Evolutionary conservation across 129 eudicot species (phyloP).

Genomic region (Flaveria trinervia): DNA sequence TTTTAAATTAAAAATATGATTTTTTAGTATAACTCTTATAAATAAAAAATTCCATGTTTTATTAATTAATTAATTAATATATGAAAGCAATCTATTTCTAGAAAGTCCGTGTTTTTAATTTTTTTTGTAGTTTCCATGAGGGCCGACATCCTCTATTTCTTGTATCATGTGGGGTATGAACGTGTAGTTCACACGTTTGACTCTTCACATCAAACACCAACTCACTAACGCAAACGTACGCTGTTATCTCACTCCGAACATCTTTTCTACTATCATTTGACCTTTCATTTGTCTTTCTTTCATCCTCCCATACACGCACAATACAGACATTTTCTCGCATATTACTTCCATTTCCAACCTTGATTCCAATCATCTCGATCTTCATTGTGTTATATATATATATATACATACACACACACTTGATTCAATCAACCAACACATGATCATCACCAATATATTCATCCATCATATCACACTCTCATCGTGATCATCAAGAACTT

Average conservation of each 20-base stretch:
- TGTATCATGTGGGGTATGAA: too few species aligned
- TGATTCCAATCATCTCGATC: neutral
- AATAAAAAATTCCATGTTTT: too few species aligned
- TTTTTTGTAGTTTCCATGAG: neutral
- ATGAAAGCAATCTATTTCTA: neutral
- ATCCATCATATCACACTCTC: neutral
- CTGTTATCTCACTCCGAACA: neutral
- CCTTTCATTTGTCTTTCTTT: conserved; percentile 23
- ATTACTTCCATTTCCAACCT: conserved; percentile 28
- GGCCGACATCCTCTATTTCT: conserved; percentile 3
- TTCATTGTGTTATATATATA: conserved; percentile 14
- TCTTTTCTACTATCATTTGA: neutral
- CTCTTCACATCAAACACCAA: neutral
- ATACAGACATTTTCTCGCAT: conserved; percentile 32
- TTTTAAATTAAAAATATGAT: too few species aligned
- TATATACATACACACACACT: neutral
- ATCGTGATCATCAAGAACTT: too few species aligned
- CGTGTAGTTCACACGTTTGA: conserved; percentile 20
- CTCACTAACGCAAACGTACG: neutral
- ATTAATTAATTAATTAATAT: too few species aligned
- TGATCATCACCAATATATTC: neutral
- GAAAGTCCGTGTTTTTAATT: neutral
- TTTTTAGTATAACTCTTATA: too few species aligned
- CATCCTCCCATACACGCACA: conserved; percentile 25
- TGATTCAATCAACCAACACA: neutral